These are phyloP conservation scores for Leptodermis oblonga DNA, from an alignment of 257 asterid genomes.

Conservation along the genomic window DNA sequence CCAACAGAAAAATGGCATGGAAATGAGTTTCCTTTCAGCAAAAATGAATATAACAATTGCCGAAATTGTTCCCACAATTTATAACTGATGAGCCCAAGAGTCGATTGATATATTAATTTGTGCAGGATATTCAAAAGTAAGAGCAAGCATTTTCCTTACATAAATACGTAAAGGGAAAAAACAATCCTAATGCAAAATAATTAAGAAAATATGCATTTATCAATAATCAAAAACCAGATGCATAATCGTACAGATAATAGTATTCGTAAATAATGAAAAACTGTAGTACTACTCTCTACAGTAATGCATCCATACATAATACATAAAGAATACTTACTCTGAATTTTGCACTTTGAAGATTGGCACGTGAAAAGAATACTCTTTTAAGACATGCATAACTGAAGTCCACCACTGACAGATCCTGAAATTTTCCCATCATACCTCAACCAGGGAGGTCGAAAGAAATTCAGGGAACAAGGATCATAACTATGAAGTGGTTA, in stretches of 20 bases:
- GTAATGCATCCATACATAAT: not conserved
- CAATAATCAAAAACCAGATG: not conserved
- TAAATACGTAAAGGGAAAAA: not conserved
- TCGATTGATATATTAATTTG: not conserved
- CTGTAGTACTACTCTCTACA: not conserved
- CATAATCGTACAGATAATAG: not conserved
- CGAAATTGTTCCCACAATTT: not conserved
- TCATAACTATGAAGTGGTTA: not conserved
- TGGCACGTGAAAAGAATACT: constrained; percentile 88
- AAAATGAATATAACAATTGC: not conserved
- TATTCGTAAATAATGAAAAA: not conserved
- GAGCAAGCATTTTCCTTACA: not conserved
- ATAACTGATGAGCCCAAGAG: not conserved
- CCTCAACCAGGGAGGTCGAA: not conserved
- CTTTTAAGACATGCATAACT: constrained; percentile 80
- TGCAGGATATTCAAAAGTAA: not conserved
- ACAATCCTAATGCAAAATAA: not conserved
- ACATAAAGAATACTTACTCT: constrained; percentile 40
- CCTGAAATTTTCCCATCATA: constrained; percentile 37
- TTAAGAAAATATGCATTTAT: not conserved
- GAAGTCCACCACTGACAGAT: constrained; percentile 86
- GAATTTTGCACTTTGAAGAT: constrained; percentile 90
- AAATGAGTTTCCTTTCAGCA: not conserved
- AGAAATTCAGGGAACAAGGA: not conserved
- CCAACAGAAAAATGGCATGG: not conserved